phyloP scores from a whole-genome alignment of 768 basidiomycete species.

The Hydnomerulius pinastri region DNA sequence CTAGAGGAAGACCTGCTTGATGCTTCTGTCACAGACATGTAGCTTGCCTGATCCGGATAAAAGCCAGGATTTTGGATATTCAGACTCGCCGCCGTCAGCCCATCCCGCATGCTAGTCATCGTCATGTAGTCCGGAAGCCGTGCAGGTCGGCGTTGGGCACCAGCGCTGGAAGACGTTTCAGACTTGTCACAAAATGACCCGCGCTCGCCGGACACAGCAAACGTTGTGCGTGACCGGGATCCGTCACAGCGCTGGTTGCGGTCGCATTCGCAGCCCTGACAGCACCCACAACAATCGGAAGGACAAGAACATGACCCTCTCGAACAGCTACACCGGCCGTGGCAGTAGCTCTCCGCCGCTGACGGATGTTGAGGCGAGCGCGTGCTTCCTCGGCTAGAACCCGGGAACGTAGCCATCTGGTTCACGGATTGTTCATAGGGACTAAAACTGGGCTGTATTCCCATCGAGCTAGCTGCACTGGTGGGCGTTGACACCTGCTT shows the following conservation, averaged over 20 bases:
- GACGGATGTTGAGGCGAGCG: conserved; percentile 19
- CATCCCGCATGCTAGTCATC: conserved; percentile 33
- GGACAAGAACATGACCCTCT: conserved; percentile 35
- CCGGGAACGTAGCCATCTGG: conserved; percentile 14
- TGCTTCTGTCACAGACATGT: conserved; percentile 21
- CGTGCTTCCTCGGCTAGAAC: conserved; percentile 4
- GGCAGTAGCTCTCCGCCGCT: conserved; percentile 29
- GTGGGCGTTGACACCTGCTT: conserved; percentile 42
- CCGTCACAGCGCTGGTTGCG: conserved; percentile 26
- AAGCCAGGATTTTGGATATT: conserved; percentile 21
- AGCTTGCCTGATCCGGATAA: conserved; percentile 27
- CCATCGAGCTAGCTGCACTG: conserved; percentile 13
- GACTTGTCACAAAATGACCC: conserved; percentile 18
- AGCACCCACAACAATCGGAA: conserved; percentile 31
- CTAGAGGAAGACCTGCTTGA: conserved; percentile 35
- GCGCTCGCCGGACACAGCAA: conserved; percentile 38
- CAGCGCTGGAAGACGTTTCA: conserved; percentile 12
- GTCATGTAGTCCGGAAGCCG: conserved; percentile 35
- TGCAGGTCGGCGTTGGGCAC: conserved; percentile 14
- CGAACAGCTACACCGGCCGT: conserved; percentile 36
- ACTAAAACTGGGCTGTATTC: conserved; percentile 27
- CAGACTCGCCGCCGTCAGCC: conserved; percentile 22
- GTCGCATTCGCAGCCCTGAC: conserved; percentile 33
- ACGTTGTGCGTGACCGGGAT: conserved; percentile 23
- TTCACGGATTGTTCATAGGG: conserved; percentile 29